phyloP scores from a whole-genome alignment of 208 protist species.

The Giardia duodenalis region DNA sequence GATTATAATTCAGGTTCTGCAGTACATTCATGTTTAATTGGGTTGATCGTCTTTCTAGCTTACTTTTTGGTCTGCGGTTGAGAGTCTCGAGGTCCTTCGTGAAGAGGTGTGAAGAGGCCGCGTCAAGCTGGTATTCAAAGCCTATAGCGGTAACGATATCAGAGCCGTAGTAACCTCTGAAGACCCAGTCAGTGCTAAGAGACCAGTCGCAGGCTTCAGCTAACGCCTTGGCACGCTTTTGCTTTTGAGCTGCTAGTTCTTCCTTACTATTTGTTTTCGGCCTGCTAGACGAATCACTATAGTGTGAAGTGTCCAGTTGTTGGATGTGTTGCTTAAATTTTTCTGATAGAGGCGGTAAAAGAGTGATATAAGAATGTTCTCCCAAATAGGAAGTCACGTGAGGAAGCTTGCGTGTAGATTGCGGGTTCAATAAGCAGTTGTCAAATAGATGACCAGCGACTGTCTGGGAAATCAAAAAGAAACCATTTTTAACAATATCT shows the following conservation, averaged over 20 bases:
- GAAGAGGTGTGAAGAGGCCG: background rate
- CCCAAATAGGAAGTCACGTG: background rate
- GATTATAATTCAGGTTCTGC: background rate
- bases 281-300: background rate
- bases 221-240: background rate
- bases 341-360: background rate
- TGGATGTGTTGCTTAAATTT: background rate
- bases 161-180: background rate
- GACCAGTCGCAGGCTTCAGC: background rate
- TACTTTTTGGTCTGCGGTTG: background rate
- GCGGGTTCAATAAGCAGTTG: background rate
- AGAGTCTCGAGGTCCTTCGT: background rate
- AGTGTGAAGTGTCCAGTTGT: background rate
- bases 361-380: background rate
- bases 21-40: background rate
- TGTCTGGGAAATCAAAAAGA: background rate
- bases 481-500: background rate
- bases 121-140: background rate
- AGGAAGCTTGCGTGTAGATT: background rate
- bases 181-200: background rate
- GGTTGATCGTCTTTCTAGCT: background rate
- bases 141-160: background rate
- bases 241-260: background rate
- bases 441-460: background rate
- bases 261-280: background rate